Evolutionary conservation across 345 rosid genomes (phyloP).

Genomic region (Euphorbia lathyris): DNA sequence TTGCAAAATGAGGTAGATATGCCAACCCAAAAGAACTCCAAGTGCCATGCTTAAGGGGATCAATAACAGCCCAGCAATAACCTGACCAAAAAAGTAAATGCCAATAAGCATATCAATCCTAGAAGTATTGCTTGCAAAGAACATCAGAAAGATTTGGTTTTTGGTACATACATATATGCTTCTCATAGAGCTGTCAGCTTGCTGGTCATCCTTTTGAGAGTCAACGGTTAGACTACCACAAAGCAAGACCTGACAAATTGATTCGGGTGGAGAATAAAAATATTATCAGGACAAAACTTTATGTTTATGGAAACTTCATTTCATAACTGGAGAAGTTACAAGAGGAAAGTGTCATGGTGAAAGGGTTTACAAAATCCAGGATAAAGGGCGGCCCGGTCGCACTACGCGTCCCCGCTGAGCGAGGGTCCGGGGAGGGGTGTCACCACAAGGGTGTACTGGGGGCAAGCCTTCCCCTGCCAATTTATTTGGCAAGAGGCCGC

Average conservation of each 20-base stretch:
- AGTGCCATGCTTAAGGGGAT: slow-evolving; percentile 61
- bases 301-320: slow-evolving; percentile 1
- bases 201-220: slow-evolving; percentile 55
- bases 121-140: slow-evolving; percentile 9
- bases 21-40: slow-evolving; percentile 82
- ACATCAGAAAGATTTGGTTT: slow-evolving; percentile 5
- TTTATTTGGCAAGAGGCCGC: no score
- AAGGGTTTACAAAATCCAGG: not conserved
- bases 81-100: slow-evolving; percentile 39
- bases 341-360: not conserved
- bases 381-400: no score
- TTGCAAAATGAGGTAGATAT: slow-evolving; percentile 70
- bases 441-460: no score
- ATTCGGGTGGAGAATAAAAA: not conserved
- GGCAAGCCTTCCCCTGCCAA: no score
- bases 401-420: no score
- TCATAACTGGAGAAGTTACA: not conserved
- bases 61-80: slow-evolving; percentile 64
- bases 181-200: slow-evolving; percentile 54
- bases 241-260: slow-evolving; percentile 63
- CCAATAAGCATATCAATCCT: slow-evolving; percentile 9
- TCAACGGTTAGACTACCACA: slow-evolving; percentile 76
- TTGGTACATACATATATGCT: slow-evolving; percentile 50
- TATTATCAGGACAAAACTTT: not conserved
- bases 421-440: no score